These are phyloP conservation scores for Dictyophora rubrovolvata DNA, from an alignment of 768 basidiomycete species.

Conservation along the genomic window DNA sequence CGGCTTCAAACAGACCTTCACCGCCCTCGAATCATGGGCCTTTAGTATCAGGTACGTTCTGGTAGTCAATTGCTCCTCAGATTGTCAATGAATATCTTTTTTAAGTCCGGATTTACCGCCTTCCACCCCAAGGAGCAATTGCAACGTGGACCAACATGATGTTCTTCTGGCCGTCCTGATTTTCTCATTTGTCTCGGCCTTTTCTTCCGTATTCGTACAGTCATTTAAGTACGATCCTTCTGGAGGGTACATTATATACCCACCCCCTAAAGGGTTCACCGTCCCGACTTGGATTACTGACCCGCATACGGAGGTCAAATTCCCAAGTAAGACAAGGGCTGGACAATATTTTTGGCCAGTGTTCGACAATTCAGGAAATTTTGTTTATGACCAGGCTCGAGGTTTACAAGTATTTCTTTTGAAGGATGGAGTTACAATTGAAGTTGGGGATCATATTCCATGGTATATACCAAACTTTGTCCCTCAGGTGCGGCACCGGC, in stretches of 20 bases:
- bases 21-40: conserved; percentile 4
- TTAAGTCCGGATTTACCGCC: not conserved
- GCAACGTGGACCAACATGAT: not conserved
- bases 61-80: not conserved
- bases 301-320: not conserved
- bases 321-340: not conserved
- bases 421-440: not conserved
- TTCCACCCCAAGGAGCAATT: not conserved
- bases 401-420: not conserved
- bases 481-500: not conserved
- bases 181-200: not conserved
- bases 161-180: not conserved
- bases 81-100: not conserved
- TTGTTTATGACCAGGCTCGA: not conserved
- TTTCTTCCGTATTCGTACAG: not conserved
- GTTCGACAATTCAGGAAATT: not conserved
- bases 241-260: not conserved
- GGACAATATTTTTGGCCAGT: conserved; percentile 1
- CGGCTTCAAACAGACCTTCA: not conserved
- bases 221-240: not conserved
- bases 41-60: not conserved
- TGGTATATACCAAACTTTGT: not conserved
- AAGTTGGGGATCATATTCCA: not conserved
- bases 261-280: not conserved
- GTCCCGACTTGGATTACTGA: not conserved